Evolutionary conservation across 2,329 filamentous ascomycete species (phyloP), one percentile per base, ranked within the genome.

Genomic region (Hypocreales sp.): DNA sequence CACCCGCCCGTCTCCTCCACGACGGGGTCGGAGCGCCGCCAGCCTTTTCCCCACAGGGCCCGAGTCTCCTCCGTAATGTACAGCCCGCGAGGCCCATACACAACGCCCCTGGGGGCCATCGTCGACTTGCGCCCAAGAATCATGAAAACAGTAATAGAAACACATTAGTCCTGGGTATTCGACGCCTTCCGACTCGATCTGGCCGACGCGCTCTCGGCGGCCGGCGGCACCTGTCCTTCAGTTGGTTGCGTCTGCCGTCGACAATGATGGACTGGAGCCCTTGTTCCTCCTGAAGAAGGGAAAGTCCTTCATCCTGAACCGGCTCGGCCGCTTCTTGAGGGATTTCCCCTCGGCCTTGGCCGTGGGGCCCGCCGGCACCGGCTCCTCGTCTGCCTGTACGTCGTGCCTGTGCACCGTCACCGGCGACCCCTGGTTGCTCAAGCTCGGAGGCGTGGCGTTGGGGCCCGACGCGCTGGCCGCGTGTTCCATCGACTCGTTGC

Each of bases 261-360:
- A 35, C 29, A 40, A 39, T 8, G 47, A 45, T 15, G 44, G 44
- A 26, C 36, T 50, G 5, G 50, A 39, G 30, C 47, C 47, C 46
- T 66, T 68, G 38, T 68, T 61, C 29, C 63, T 58, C 38, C 64
- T 56, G 40, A 71, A 68, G 36, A 69, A 62, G 5, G 60, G 60
- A 31, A 72, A 58, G 23, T 66, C 63, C 35, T 72, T 75, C 58
- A 76, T 71, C 35, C 67, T 57, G 40, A 76, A 76, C 22, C 70
- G 58, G 40, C 70, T 75, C 5, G 69, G 57, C 47, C 68, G 72
- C 50, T 76, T 77, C 45, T 62, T 68, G 12, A 76, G 50, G 9
- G 55, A 50, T 34, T 58, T 65, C 27, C 53, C 53, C 18, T 68
- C 60, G 7, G 56, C 55, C 33, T 59, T 61, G 15, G 61, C 53